phyloP scores from a whole-genome alignment of 1,284 basidiomycete species.

The Moesziomyces sp. region DNA sequence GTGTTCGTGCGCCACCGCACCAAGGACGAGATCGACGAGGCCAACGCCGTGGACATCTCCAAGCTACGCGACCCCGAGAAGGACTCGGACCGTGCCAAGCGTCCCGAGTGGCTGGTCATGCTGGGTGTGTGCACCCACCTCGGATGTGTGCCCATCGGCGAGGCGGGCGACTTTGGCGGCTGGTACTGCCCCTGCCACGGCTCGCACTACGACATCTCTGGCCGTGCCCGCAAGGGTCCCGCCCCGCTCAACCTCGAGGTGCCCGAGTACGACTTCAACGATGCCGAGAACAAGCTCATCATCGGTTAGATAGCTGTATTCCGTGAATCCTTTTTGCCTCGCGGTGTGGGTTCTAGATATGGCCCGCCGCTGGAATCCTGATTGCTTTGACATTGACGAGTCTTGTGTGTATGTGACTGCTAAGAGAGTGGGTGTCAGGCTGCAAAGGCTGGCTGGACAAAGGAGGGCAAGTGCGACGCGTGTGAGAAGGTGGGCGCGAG shows the following conservation, averaged over 20 bases:
- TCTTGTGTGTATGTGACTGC: too few species aligned
- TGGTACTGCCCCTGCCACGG: constrained; percentile 82
- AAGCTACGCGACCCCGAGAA: constrained; percentile 89
- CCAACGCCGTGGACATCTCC: constrained; percentile 85
- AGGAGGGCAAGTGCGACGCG: constrained; percentile 14
- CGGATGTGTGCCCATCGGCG: constrained; percentile 95
- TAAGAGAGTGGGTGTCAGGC: neutral
- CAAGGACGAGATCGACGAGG: constrained; percentile 90
- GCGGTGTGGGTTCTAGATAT: constrained; percentile 2
- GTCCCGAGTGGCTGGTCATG: constrained; percentile 85
- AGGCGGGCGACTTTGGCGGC: constrained; percentile 94
- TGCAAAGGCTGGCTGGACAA: neutral
- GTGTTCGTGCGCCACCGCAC: constrained; percentile 99
- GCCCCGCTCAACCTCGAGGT: constrained; percentile 88
- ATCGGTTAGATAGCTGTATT: constrained; percentile 76
- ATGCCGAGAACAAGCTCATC: constrained; percentile 75
- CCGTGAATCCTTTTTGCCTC: constrained; percentile 1
- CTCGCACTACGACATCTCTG: constrained; percentile 95
- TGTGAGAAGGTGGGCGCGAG: constrained; percentile 1
- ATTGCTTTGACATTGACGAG: neutral
- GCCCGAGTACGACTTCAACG: constrained; percentile 68
- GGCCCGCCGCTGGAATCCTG: neutral
- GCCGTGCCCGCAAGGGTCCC: constrained; percentile 92
- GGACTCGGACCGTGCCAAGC: constrained; percentile 88
- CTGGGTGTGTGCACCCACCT: constrained; percentile 90